A percentile compares a stretch with the other conserved stretches of the same genome.
phyloP scores from a whole-genome alignment of 352 stramenopile species.

The Phytophthora multivora region DNA sequence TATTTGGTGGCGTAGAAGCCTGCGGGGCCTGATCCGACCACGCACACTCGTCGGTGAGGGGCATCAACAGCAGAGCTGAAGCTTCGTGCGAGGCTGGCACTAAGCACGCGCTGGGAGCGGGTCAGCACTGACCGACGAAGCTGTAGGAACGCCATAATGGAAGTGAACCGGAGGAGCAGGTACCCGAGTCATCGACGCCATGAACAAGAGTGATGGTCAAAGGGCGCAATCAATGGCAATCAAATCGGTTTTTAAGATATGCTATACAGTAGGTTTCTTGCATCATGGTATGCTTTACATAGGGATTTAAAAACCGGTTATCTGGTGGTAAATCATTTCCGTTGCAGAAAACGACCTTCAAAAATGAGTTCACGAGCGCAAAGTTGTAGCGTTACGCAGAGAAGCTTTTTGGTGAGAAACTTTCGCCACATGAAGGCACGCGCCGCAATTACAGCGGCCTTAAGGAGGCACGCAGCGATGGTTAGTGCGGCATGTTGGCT shows the following conservation, averaged over 20 bases:
- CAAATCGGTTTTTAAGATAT: not conserved
- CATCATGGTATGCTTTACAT: not conserved
- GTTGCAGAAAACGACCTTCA: slow-evolving; percentile 29
- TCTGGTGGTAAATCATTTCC: slow-evolving; percentile 39
- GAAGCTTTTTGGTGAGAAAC: slow-evolving; percentile 18
- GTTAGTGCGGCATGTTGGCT: slow-evolving; percentile 11
- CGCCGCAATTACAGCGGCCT: not conserved
- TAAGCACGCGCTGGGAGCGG: not conserved
- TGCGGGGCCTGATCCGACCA: slow-evolving; percentile 90
- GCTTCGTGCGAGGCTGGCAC: slow-evolving; percentile 3
- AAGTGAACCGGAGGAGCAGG: not conserved
- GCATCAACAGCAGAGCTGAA: slow-evolving; percentile 18
- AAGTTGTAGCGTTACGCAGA: slow-evolving; percentile 1
- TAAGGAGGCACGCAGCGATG: not conserved
- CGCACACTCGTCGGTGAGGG: slow-evolving; percentile 70
- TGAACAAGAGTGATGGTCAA: not conserved
- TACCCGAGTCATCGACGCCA: not conserved
- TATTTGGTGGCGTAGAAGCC: slow-evolving; percentile 97
- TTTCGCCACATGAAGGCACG: slow-evolving; percentile 5
- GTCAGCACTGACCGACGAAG: slow-evolving; percentile 4
- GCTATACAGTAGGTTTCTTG: not conserved
- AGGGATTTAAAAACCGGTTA: slow-evolving; percentile 1
- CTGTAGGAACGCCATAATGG: slow-evolving; percentile 3
- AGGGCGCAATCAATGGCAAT: not conserved
- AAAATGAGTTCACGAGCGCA: not conserved